phyloP scores from a whole-genome alignment of 2,329 filamentous ascomycete genomes.

The Xylaria sp. region DNA sequence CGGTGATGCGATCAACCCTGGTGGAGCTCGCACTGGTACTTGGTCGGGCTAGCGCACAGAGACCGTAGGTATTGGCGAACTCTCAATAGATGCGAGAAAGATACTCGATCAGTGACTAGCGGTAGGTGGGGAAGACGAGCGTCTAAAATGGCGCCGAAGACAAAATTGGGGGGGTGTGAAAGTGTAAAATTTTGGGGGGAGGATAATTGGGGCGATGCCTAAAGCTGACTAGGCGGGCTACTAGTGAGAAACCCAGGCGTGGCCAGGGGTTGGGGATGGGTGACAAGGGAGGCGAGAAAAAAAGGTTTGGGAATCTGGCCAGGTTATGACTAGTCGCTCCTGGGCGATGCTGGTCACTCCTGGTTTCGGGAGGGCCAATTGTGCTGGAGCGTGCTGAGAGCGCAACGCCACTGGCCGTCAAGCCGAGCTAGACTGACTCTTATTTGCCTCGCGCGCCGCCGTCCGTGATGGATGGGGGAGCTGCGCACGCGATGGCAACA shows the following conservation, averaged over 20 bases:
- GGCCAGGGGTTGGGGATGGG: constrained; percentile 47
- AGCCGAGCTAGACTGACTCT: constrained; percentile 49
- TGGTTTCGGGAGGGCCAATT: constrained; percentile 39
- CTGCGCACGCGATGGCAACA: constrained; percentile 31
- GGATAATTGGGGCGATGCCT: constrained; percentile 39
- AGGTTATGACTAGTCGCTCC: constrained; percentile 44
- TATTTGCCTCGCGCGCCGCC: constrained; percentile 38
- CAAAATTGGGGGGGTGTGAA: constrained; percentile 44
- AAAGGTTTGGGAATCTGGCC: constrained; percentile 39
- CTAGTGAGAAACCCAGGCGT: constrained; percentile 43
- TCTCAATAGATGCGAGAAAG: constrained; percentile 32
- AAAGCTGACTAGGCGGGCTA: constrained; percentile 46
- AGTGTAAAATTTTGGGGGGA: constrained; percentile 32
- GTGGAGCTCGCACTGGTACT: constrained; percentile 29
- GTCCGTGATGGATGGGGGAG: constrained; percentile 30
- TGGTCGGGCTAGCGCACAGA: constrained; percentile 16
- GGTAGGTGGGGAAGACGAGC: constrained; percentile 39
- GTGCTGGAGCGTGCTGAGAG: constrained; percentile 21
- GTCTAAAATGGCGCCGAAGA: constrained; percentile 45
- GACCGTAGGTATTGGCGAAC: constrained; percentile 23
- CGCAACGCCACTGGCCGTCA: constrained; percentile 42
- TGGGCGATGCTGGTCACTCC: constrained; percentile 41
- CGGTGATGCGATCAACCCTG: constrained; percentile 35
- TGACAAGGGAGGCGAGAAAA: constrained; percentile 40
- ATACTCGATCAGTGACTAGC: constrained; percentile 38